Percentiles rank a stretch among this genome's conserved stretches.
These are phyloP conservation scores for Colletotrichum magnum DNA, from an alignment of 2,329 filamentous ascomycete genomes.

Conservation along the genomic window DNA sequence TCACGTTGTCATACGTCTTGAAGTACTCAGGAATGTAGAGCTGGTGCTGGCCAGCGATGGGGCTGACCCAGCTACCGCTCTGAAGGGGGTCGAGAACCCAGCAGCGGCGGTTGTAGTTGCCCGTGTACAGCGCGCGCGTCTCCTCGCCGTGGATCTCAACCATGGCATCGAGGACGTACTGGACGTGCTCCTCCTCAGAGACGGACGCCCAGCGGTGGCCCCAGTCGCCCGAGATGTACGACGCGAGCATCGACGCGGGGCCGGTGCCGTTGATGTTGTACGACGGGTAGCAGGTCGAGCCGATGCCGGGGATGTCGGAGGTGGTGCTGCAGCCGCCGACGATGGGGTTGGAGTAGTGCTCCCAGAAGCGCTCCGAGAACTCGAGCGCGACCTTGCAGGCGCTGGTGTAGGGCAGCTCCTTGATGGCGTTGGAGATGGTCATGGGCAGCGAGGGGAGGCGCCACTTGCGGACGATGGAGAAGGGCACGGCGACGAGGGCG, in stretches of 20 bases:
- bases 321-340: constrained; percentile 72
- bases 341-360: constrained; percentile 67
- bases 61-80: constrained; percentile 73
- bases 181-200: constrained; percentile 72
- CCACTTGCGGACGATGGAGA: constrained; percentile 75
- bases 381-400: constrained; percentile 75
- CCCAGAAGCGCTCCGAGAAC: constrained; percentile 76
- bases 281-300: constrained; percentile 75
- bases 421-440: constrained; percentile 63
- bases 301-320: constrained; percentile 73
- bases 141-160: constrained; percentile 75
- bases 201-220: constrained; percentile 49
- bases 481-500: constrained; percentile 75
- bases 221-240: constrained; percentile 65
- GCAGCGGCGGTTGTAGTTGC: constrained; percentile 74
- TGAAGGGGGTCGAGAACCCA: constrained; percentile 75
- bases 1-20: constrained; percentile 73
- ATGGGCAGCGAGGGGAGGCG: constrained; percentile 62
- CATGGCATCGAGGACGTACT: constrained; percentile 75
- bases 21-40: constrained; percentile 81
- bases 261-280: constrained; percentile 76
- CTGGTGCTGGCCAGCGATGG: constrained; percentile 75
- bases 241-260: constrained; percentile 73
- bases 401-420: constrained; percentile 58
- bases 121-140: constrained; percentile 74